Conservation (phyloP, 2,329 filamentous ascomycete genomes). For the Botryosphaeria dothidea region DNA sequence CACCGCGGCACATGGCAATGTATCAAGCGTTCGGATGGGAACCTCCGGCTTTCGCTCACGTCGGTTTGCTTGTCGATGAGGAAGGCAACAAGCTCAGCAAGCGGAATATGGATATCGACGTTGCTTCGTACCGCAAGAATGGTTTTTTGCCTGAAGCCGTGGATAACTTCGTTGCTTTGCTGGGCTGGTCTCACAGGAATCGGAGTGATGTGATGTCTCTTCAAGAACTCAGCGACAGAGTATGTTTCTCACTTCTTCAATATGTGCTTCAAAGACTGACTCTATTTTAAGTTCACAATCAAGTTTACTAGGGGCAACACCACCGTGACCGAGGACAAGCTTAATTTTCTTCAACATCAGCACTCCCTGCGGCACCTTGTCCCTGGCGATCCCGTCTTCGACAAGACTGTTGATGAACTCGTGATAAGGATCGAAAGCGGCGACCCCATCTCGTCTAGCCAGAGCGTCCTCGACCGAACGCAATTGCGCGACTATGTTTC, state of each 20-base stretch:
- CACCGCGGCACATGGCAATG: conserved; percentile 70
- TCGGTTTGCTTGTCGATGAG: conserved; percentile 50
- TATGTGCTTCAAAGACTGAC: neutral
- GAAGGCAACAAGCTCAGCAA: conserved; percentile 68
- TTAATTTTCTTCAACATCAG: conserved; percentile 74
- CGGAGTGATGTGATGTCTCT: conserved; percentile 72
- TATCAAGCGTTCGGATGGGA: conserved; percentile 53
- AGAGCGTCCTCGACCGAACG: neutral
- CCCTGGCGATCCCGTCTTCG: conserved; percentile 43
- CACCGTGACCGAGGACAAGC: conserved; percentile 76
- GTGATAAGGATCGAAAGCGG: conserved; percentile 27
- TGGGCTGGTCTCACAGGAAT: conserved; percentile 76
- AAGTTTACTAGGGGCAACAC: conserved; percentile 92
- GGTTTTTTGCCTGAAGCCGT: conserved; percentile 64
- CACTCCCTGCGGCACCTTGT: conserved; percentile 54
- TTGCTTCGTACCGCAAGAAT: conserved; percentile 56
- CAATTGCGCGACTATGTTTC: conserved; percentile 49
- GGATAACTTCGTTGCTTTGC: conserved; percentile 80
- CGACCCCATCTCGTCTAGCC: conserved; percentile 20
- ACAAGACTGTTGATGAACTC: conserved; percentile 39
- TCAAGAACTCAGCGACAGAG: conserved; percentile 68
- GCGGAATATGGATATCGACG: conserved; percentile 68
- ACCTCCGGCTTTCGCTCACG: conserved; percentile 51
- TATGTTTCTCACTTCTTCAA: conserved; percentile 38
- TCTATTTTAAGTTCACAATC: conserved; percentile 64